phyloP scores from a whole-genome alignment of 768 basidiomycete genomes.

The Naganishia kalamii region DNA sequence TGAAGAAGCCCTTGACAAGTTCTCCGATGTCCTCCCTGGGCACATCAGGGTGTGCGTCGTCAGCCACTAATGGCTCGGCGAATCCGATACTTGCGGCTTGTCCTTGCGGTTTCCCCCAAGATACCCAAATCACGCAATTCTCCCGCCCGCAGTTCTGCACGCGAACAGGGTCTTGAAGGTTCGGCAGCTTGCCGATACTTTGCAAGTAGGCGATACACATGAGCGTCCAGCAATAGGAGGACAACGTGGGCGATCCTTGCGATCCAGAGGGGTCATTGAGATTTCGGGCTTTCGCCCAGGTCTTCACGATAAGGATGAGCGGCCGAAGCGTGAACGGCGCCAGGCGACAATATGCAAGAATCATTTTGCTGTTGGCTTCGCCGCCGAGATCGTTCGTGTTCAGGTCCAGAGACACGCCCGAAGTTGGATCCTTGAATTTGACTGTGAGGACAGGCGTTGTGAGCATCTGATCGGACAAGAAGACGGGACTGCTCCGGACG shows the following conservation, averaged over 20 bases:
- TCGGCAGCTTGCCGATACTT: slow-evolving; percentile 34
- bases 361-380: slow-evolving; percentile 39
- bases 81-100: slow-evolving; percentile 10
- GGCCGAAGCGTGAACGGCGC: slow-evolving; percentile 43
- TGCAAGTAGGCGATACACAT: slow-evolving; percentile 46
- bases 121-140: slow-evolving; percentile 35
- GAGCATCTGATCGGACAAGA: no score
- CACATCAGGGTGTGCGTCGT: not conserved
- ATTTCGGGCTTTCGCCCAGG: slow-evolving; percentile 35
- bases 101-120: slow-evolving; percentile 36
- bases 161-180: slow-evolving; percentile 32
- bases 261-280: slow-evolving; percentile 41
- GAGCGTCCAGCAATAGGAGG: slow-evolving; percentile 40
- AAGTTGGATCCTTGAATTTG: slow-evolving; percentile 34
- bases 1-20: slow-evolving; percentile 37
- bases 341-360: slow-evolving; percentile 39
- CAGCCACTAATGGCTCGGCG: not conserved
- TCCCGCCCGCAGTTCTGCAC: slow-evolving; percentile 24
- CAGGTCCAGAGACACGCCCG: slow-evolving; percentile 32
- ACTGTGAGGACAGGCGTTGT: not conserved
- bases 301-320: slow-evolving; percentile 40
- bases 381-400: slow-evolving; percentile 41
- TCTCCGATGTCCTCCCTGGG: not conserved
- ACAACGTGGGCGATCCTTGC: slow-evolving; percentile 36
- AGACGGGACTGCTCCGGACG: not conserved